These are phyloP conservation scores for Emmonsiellopsis sp. DNA, from an alignment of 2,329 filamentous ascomycete genomes.

Conservation along the genomic window DNA sequence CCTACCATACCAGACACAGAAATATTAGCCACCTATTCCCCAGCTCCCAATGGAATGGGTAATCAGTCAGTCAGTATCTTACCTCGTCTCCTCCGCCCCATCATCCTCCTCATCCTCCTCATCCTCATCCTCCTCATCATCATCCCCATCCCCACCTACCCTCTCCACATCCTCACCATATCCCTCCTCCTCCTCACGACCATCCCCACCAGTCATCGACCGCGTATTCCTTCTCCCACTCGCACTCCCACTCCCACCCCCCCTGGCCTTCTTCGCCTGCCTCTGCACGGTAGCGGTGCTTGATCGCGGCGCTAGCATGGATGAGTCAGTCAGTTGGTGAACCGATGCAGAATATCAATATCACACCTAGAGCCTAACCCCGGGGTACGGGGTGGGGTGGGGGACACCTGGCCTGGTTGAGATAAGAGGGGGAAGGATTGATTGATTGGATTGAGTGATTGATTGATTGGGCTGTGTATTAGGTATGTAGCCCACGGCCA, in stretches of 20 bases:
- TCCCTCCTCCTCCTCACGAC: background rate
- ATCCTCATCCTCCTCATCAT: background rate
- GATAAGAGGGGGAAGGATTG: too few species aligned
- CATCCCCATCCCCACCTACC: background rate
- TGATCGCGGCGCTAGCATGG: background rate
- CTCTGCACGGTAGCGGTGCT: background rate
- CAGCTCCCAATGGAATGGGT: background rate
- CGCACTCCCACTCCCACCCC: background rate
- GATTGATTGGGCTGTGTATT: too few species aligned
- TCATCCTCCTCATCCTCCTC: constrained; percentile 5
- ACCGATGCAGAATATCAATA: too few species aligned
- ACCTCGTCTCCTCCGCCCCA: constrained; percentile 9
- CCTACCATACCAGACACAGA: constrained; percentile 1
- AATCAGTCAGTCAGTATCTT: background rate
- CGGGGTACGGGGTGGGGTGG: too few species aligned
- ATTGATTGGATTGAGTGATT: fast-evolving
- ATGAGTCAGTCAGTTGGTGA: background rate
- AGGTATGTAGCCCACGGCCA: too few species aligned
- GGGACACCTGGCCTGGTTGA: too few species aligned
- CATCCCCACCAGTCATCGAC: background rate
- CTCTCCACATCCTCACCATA: background rate
- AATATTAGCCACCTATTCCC: background rate
- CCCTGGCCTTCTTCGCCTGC: background rate
- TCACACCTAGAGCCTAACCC: too few species aligned
- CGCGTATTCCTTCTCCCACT: background rate